These are phyloP conservation scores for Pseudopyricularia cyperi DNA, from an alignment of 2,329 filamentous ascomycete genomes.

Conservation along the genomic window DNA sequence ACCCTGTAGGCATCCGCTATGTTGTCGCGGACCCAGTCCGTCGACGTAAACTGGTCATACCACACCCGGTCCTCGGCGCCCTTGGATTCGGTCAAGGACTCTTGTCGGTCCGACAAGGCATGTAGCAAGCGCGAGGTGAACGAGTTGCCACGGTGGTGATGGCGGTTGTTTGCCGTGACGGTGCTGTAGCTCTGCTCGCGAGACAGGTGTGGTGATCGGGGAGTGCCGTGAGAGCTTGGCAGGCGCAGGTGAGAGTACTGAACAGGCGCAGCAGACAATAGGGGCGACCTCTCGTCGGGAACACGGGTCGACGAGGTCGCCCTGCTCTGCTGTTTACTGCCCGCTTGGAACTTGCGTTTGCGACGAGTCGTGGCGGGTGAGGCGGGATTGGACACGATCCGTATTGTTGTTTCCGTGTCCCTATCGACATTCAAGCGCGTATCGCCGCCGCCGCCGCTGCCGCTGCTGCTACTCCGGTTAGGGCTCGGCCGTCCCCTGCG, in stretches of 20 bases:
- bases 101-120: slow-evolving; percentile 45
- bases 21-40: slow-evolving; percentile 95
- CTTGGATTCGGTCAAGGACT: slow-evolving; percentile 46
- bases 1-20: slow-evolving; percentile 88
- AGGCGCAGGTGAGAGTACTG: not conserved
- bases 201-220: not conserved
- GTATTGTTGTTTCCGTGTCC: not conserved
- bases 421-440: not conserved
- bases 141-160: slow-evolving; percentile 45
- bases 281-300: not conserved
- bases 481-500: not conserved
- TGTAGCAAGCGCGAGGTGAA: slow-evolving; percentile 48
- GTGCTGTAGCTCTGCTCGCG: not conserved
- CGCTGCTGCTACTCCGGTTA: not conserved
- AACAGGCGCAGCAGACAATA: not conserved
- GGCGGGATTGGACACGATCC: not conserved
- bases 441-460: not conserved
- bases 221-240: not conserved
- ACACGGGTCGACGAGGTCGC: not conserved
- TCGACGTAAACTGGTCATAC: slow-evolving; percentile 98
- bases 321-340: not conserved
- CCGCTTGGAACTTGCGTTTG: not conserved
- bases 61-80: slow-evolving; percentile 79
- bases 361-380: not conserved
- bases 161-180: slow-evolving; percentile 10